These are phyloP conservation scores for Allium sativum DNA, from an alignment of 106 monocot genomes.

Conservation along the genomic window DNA sequence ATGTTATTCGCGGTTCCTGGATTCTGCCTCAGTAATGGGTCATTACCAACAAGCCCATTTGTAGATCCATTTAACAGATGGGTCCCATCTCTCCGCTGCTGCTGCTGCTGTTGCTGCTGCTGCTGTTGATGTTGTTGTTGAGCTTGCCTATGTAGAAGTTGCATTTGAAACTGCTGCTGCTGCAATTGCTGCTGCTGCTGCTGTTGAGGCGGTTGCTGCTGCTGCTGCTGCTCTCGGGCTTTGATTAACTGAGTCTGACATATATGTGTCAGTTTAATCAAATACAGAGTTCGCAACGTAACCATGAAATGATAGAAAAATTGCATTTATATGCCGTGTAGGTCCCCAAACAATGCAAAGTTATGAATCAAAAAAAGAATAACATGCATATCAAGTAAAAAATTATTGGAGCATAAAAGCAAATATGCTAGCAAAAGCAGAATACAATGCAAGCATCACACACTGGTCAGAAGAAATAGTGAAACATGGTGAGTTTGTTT, in stretches of 20 bases:
- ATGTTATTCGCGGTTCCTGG: slow-evolving; percentile 61
- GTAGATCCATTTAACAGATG: slow-evolving; percentile 53
- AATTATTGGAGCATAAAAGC: too few species aligned
- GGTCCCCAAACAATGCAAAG: too few species aligned
- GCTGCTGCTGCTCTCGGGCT: slow-evolving; percentile 42
- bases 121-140: slow-evolving; percentile 5
- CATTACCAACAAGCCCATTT: slow-evolving; percentile 49
- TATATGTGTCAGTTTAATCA: too few species aligned
- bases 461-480: too few species aligned
- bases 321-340: too few species aligned
- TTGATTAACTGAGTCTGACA: slow-evolving; percentile 19
- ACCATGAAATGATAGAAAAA: too few species aligned
- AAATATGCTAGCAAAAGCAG: too few species aligned
- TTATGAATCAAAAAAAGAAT: too few species aligned
- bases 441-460: too few species aligned
- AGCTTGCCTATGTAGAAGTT: slow-evolving; percentile 27
- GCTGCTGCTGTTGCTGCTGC: slow-evolving; percentile 33
- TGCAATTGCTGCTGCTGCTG: slow-evolving; percentile 13
- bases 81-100: slow-evolving; percentile 42
- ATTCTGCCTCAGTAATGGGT: slow-evolving; percentile 60
- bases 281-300: too few species aligned
- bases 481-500: too few species aligned
- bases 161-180: slow-evolving; percentile 26
- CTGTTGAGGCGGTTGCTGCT: slow-evolving; percentile 18
- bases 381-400: too few species aligned